Base-by-base conservation (phyloP, 805 yeast species). In the Lachancea cidri region DNA sequence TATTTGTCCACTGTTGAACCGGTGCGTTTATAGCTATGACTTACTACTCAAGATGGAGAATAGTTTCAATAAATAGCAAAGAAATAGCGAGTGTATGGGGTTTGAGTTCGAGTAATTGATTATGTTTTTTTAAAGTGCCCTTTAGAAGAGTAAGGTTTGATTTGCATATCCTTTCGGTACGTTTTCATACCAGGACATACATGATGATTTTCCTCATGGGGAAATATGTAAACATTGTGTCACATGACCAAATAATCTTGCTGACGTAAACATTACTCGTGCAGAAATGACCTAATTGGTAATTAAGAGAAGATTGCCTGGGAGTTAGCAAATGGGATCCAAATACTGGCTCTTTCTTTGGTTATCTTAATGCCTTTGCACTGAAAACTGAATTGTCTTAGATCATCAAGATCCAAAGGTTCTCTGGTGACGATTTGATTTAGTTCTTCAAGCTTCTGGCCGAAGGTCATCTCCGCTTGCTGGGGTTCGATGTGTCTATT, bases 301-400 rank as follows among this genome's bases (percentile, higher is more conserved):
- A 7, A 7, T 7, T 22, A 22, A 11, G 11, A 7, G 7, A 7
- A 22, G 9, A 22, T 11, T 11, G 27, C 11, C 27, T 7, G 7
- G 11, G 27, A 22, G 27, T 22, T 22, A 7, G 32, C 15, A n/a
- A 42, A 37, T 4, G 42, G 42, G 4, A 38, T 31, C 38, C 42
- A 38, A 8, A 42, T 6, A 17, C 38, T 38, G 20, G 42, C 35
- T 24, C 45, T 34, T 17, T 33, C 25, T 29, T 38, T 42, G 14
- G 45, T 42, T 22, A 38, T 15, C 32, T 42, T 42, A 32, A 42
- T 22, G n/a, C 41, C 45, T 3, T 17, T n/a, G 24, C 45, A 42
- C n/a, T 35, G 29, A 18, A 42, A 42, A 5, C 22, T 30, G 3
- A 42, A 29, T 2, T 25, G 16, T 2, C 34, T 29, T 17, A 38